Base-by-base conservation (phyloP, 306 rosid species). In the Cajanus cajan region DNA sequence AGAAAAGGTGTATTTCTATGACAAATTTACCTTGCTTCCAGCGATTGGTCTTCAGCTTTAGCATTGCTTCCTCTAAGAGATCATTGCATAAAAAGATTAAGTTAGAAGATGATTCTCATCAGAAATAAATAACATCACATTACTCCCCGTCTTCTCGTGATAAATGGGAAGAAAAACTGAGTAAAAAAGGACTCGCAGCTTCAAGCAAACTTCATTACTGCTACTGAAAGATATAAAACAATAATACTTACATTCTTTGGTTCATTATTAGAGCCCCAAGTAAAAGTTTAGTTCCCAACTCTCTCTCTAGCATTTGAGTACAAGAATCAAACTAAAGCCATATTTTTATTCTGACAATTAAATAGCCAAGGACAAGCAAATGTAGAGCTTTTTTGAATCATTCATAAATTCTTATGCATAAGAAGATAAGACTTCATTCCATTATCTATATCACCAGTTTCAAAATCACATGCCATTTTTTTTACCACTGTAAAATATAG, bases 21-120 rank as follows among this genome's bases (percentile, higher is more conserved):
- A 47, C 70, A 22, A 72, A 41, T 44, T 69, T 89, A 93, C 99
- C 94, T 93, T 82, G 93, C 99, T 83, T 90, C 90, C 78, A 84
- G 90, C 80, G 99, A 86, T 68, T 39, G 88, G 58, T 95, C 97
- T 24, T 91, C 94, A 83, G 85, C 83, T 87, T 83, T 93, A 45
- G 85, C 89, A 79, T 86, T 90, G 84, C 94, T 91, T 43, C 88
- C 92, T 34, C 93, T 90, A 85, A 77, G 50, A 50, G 54, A 80
- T 61, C 67, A 81, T 40, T 52, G 45, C 59, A 76, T 16, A 73
- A 73, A 50, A 66, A 62, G 51, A 67, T 33, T 9, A 82, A 54
- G 75, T 78, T 69, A 82, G 80, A 85, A 43, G 51, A 50, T 39
- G 9, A 41, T 71, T n/a, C 50, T 13, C 71, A 36, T 41, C 78